A percentile compares a stretch with the other conserved stretches of the same genome.
phyloP scores from a whole-genome alignment of 2,329 filamentous ascomycete species.

The Mycogone perniciosa region DNA sequence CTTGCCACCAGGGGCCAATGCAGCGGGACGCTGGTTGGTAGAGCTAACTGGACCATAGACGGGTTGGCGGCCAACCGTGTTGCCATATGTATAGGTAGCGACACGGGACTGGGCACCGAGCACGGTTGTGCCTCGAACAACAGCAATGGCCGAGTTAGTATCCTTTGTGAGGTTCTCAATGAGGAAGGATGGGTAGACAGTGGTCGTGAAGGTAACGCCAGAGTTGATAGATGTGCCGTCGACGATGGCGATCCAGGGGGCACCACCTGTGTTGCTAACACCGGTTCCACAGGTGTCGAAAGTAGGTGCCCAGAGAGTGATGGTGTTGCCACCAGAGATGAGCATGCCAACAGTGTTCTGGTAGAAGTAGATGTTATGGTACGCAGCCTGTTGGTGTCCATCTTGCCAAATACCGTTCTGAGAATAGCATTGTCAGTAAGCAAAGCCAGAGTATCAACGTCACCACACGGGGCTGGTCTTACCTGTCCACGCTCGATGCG shows the following conservation, averaged over 20 bases:
- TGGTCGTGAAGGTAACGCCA: conserved; percentile 33
- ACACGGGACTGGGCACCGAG: conserved; percentile 28
- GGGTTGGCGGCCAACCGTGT: conserved; percentile 35
- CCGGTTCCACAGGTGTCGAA: conserved; percentile 35
- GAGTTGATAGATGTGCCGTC: conserved; percentile 37
- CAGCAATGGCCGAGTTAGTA: conserved; percentile 30
- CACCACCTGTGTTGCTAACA: conserved; percentile 30
- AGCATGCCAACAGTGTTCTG: conserved; percentile 33
- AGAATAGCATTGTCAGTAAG: not conserved
- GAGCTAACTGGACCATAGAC: conserved; percentile 30
- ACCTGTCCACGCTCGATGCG: conserved; percentile 32
- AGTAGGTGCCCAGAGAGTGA: conserved; percentile 33
- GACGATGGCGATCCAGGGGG: conserved; percentile 35
- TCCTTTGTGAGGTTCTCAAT: conserved; percentile 40
- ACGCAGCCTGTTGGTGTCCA: conserved; percentile 38
- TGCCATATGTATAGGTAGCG: conserved; percentile 36
- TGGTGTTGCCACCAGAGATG: conserved; percentile 29
- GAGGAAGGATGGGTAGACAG: conserved; percentile 33
- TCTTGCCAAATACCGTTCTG: conserved; percentile 37
- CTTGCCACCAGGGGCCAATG: conserved; percentile 31
- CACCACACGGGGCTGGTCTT: not conserved
- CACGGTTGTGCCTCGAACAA: conserved; percentile 25
- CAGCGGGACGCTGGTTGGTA: conserved; percentile 26
- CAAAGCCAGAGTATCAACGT: not conserved
- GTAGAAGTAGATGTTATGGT: conserved; percentile 39